These are phyloP conservation scores for Pseudopithomyces maydicus DNA, from an alignment of 2,329 filamentous ascomycete species.

Conservation along the genomic window DNA sequence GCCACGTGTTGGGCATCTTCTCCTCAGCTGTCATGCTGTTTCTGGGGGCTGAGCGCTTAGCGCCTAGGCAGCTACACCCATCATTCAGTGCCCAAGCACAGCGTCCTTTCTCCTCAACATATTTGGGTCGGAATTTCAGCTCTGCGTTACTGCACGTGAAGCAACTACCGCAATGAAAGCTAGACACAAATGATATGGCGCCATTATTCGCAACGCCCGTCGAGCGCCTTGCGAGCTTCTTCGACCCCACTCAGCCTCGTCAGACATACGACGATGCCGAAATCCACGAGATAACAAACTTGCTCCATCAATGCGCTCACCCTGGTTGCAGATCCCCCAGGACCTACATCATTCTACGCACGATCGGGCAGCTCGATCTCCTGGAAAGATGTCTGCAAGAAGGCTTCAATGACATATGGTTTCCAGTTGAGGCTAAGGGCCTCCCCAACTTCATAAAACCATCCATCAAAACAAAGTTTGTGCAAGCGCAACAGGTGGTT, in stretches of 20 bases:
- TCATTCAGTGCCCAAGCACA: too few relatives aligned
- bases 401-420: conserved; percentile 32
- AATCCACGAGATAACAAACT: conserved; percentile 20
- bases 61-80: too few relatives aligned
- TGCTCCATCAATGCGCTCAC: conserved; percentile 13
- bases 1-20: too few relatives aligned
- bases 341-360: conserved; percentile 34
- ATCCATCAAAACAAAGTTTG: conserved; percentile 17
- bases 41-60: too few relatives aligned
- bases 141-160: too few relatives aligned
- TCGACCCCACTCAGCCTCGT: conserved; percentile 1
- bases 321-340: conserved; percentile 19
- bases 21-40: too few relatives aligned
- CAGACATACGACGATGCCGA: conserved; percentile 17
- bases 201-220: background rate
- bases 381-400: conserved; percentile 25
- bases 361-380: conserved; percentile 22
- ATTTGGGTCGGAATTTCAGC: too few relatives aligned
- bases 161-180: background rate
- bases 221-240: conserved; percentile 11
- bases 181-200: background rate
- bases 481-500: conserved; percentile 25
- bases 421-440: conserved; percentile 25
- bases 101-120: too few relatives aligned
- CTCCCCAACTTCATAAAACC: conserved; percentile 25